These are phyloP conservation scores for Trichothecium roseum DNA, from an alignment of 2,329 filamentous ascomycete species.

Conservation along the genomic window DNA sequence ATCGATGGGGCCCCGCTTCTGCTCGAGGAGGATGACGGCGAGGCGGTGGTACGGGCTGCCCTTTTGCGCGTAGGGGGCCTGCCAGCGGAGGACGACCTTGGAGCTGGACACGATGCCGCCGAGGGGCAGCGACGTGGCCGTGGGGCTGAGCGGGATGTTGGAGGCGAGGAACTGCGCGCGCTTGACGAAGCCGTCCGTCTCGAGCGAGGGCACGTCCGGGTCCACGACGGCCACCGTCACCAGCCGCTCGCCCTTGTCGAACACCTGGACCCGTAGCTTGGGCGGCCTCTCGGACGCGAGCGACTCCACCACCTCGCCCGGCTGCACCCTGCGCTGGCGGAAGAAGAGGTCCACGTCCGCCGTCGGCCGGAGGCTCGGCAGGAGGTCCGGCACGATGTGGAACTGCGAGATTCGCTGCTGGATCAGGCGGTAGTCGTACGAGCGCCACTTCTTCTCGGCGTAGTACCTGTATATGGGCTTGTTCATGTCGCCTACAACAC, in stretches of 20 bases:
- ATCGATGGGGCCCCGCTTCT: constrained; percentile 55
- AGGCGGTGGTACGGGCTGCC: constrained; percentile 87
- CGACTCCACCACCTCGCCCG: constrained; percentile 71
- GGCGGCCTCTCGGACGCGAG: constrained; percentile 62
- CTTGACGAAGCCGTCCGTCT: constrained; percentile 64
- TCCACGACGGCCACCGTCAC: constrained; percentile 82
- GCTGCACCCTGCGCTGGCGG: constrained; percentile 55
- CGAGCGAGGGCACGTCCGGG: constrained; percentile 75
- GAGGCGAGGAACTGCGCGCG: constrained; percentile 81
- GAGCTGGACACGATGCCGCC: constrained; percentile 45
- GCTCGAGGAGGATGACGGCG: constrained; percentile 72
- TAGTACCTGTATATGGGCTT: constrained; percentile 93
- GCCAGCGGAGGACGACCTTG: constrained; percentile 70
- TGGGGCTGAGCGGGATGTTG: constrained; percentile 44
- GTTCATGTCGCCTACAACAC: constrained; percentile 69
- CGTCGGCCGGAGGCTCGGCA: constrained; percentile 67
- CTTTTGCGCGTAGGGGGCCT: constrained; percentile 79
- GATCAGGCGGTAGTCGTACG: constrained; percentile 69
- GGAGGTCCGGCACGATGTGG: constrained; percentile 77
- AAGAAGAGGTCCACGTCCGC: constrained; percentile 79
- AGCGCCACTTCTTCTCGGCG: constrained; percentile 78
- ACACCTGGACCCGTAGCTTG: constrained; percentile 73
- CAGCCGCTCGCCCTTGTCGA: constrained; percentile 69
- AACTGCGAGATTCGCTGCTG: constrained; percentile 81
- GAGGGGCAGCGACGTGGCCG: constrained; percentile 53